phyloP scores from a whole-genome alignment of 2,329 filamentous ascomycete genomes.

The Nemania diffusa region DNA sequence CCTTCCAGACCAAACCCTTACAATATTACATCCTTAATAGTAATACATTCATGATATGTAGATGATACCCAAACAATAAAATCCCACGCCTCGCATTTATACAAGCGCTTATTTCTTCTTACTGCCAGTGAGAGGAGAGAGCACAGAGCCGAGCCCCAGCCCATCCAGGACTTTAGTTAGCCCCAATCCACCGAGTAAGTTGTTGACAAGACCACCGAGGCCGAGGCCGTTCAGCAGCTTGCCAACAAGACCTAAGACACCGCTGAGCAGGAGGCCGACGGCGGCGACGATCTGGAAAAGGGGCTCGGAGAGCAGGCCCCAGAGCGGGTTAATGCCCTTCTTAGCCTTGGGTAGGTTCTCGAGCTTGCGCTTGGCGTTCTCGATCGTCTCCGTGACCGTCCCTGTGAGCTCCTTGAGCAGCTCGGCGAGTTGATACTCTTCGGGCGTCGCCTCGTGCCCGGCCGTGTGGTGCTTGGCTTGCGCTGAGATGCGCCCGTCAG shows the following conservation, averaged over 20 bases:
- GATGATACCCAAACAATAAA: background rate
- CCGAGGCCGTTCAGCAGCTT: constrained; percentile 83
- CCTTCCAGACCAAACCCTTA: background rate
- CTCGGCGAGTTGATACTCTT: constrained; percentile 87
- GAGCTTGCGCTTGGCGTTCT: constrained; percentile 88
- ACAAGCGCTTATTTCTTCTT: constrained; percentile 51
- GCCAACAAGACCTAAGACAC: constrained; percentile 86
- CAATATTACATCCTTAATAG: constrained; percentile 19
- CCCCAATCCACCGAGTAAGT: constrained; percentile 79
- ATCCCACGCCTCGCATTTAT: too few relatives aligned
- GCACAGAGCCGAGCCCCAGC: constrained; percentile 70
- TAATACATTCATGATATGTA: constrained; percentile 10
- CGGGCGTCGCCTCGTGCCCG: constrained; percentile 78
- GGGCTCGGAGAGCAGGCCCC: constrained; percentile 83
- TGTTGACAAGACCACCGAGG: constrained; percentile 82
- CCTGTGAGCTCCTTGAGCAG: constrained; percentile 86
- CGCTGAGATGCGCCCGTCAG: constrained; percentile 84
- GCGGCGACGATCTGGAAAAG: constrained; percentile 92
- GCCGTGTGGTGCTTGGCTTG: constrained; percentile 85
- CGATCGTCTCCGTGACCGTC: constrained; percentile 83
- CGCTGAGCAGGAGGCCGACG: constrained; percentile 82
- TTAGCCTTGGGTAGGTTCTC: constrained; percentile 93
- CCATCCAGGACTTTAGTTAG: constrained; percentile 79
- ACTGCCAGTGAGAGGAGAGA: constrained; percentile 54
- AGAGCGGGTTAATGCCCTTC: constrained; percentile 93